Base-by-base conservation (phyloP, 75 land plant species). In the Picea sitchensis region DNA sequence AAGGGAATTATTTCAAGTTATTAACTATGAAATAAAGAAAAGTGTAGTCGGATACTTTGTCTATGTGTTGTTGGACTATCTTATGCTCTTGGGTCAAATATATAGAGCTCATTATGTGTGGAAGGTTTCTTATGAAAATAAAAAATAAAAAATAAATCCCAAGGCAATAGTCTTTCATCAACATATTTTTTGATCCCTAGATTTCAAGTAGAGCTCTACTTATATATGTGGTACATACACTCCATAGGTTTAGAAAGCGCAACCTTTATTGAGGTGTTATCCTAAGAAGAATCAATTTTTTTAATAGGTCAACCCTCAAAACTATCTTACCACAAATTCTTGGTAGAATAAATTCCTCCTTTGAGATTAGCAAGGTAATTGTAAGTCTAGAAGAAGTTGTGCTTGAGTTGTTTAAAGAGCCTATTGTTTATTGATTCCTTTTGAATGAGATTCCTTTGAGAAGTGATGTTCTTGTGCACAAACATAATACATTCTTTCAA, bases 351-450 rank as follows among this genome's bases (percentile, higher is more conserved):
- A 91, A 90, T 51, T 90, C 92, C 4, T 92, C 95, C 61, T 93
- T 93, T 82, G 95, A 93, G 84, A 89, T 90, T 9, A 87, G 88
- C 58, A 91, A 87, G 80, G 90, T 91, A 59, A 92, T 91, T 44
- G 65, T 93, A 74, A 87, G 95, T 62, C 89, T 80, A n/a, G n/a
- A n/a, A n/a, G n/a, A n/a, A n/a, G n/a, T n/a, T n/a, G n/a, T n/a
- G n/a, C n/a, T n/a, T n/a, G 92, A 90, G 76, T 93, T 92, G 95
- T 93, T 93, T 67, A 91, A 90, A 77, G 91, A 91, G 75, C 95
- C 95, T 20, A 87, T 93, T 69, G 95, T 93, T 12, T 91, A 93
- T 72, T 89, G 91, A 73, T 93, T 93, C n/a, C n/a, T n/a, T n/a
- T n/a, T n/a, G n/a, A n/a, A n/a, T n/a, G n/a, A n/a, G n/a, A n/a